Evolutionary conservation across 2,329 filamentous ascomycete genomes (phyloP), one percentile per base, ranked within the genome.

Genomic region (Xylariales sp.): DNA sequence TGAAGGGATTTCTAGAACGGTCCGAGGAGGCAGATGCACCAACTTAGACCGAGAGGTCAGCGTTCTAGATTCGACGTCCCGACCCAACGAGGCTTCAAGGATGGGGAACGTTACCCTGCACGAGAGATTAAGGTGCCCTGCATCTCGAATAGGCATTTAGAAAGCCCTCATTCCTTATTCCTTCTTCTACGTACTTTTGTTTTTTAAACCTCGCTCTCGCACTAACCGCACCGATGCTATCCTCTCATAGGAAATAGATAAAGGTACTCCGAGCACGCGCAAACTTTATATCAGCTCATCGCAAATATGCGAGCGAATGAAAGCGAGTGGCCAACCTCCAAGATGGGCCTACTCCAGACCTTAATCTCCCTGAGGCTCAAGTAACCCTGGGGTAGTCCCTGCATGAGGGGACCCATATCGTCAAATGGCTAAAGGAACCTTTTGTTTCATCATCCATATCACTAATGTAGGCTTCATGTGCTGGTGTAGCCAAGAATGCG

Each of bases 1-100:
- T 36, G 34, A 23, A 34, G 36, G 23, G 45, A 6, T 64, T 68
- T 67, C 61, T 64, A 64, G 65, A 68, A 64, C 61, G 52, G 60
- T 52, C 65, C 10, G 36, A 46, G n/a, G 4, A 56, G 23, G 18
- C 18, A 8, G 14, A 30, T 30, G 41, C 43, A 28, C 28, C 36
- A 32, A 60, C 53, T 23, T 23, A 58, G 54, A 34, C 53, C 58
- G 49, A 46, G 49, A 43, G 3, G 60, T 56, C 55, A 16, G 65
- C 52, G 56, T 64, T 68, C 65, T 68, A 68, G 65, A 68, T 46
- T 53, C 65, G 23, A 32, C 28, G 18, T 12, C 46, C 43, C 28
- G 53, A 28, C 12, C 39, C 34, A 32, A 54, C 43, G 32, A 59
- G 39, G 65, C 48, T 45, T 32, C 23, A 41, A 5, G 53, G 46